Evolutionary conservation across 2,329 filamentous ascomycete genomes (phyloP).

Genomic region (Aurifilum marmelostoma): DNA sequence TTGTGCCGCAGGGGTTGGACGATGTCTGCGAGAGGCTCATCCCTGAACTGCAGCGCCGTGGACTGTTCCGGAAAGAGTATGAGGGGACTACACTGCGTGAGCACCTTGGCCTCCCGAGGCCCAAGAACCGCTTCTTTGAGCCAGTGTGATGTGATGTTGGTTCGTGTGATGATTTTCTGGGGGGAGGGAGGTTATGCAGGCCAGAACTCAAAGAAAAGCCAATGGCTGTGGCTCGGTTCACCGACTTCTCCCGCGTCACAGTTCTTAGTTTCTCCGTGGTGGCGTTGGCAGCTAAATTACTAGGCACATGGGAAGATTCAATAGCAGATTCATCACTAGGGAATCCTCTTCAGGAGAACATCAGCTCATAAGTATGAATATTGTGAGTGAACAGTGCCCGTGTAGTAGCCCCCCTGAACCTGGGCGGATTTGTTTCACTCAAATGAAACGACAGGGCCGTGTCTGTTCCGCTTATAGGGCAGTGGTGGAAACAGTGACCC

Average conservation of each 20-base stretch:
- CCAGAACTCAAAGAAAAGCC: no score
- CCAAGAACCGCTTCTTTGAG: slow-evolving; percentile 44
- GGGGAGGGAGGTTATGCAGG: no score
- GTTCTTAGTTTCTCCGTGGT: background rate
- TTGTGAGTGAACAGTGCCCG: background rate
- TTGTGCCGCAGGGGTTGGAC: slow-evolving; percentile 53
- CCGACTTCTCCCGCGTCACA: background rate
- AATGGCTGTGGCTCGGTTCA: no score
- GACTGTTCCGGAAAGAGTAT: slow-evolving; percentile 56
- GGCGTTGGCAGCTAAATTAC: background rate
- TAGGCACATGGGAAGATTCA: background rate
- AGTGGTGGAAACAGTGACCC: slow-evolving; percentile 13
- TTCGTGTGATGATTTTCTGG: background rate
- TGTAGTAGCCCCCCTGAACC: background rate
- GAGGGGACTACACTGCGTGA: slow-evolving; percentile 56
- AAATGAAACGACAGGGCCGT: slow-evolving; percentile 24
- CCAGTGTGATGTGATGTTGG: background rate
- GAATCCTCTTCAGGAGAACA: no score
- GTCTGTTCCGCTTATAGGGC: slow-evolving; percentile 1
- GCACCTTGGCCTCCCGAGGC: slow-evolving; percentile 55
- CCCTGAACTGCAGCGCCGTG: slow-evolving; percentile 54
- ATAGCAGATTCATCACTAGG: background rate
- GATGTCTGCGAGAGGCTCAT: slow-evolving; percentile 51
- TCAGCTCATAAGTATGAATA: background rate
- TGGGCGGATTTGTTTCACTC: slow-evolving; percentile 24